Conservation (phyloP, 2,329 filamentous ascomycete species). For the Colletotrichum graminicola region DNA sequence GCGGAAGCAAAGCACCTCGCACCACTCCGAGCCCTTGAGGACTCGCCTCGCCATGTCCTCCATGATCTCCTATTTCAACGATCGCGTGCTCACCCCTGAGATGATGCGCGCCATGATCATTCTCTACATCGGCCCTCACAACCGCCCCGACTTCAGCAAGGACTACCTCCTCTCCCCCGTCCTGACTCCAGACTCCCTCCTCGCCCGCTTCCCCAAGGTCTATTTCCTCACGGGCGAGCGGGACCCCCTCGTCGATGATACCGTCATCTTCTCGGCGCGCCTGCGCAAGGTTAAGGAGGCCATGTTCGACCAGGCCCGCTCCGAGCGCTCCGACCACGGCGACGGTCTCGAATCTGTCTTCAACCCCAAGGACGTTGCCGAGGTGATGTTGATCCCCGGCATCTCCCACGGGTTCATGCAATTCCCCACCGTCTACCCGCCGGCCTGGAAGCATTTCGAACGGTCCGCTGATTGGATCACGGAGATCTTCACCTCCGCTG, state of each 20-base stretch:
- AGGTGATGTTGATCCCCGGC: slow-evolving; percentile 87
- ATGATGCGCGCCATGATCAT: slow-evolving; percentile 99
- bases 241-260: slow-evolving; percentile 96
- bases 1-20: slow-evolving; percentile 54
- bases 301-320: slow-evolving; percentile 49
- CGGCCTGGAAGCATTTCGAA: slow-evolving; percentile 89
- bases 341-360: slow-evolving; percentile 65
- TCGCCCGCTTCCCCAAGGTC: slow-evolving; percentile 91
- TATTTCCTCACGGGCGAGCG: slow-evolving; percentile 96
- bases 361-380: slow-evolving; percentile 79
- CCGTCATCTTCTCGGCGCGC: slow-evolving; percentile 92
- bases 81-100: slow-evolving; percentile 92
- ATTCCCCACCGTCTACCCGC: slow-evolving; percentile 88
- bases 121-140: slow-evolving; percentile 93
- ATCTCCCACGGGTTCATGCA: slow-evolving; percentile 95
- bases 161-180: slow-evolving; percentile 93
- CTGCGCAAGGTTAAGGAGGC: slow-evolving; percentile 82
- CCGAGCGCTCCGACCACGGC: slow-evolving; percentile 53
- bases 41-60: slow-evolving; percentile 94
- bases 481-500: slow-evolving; percentile 74
- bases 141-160: slow-evolving; percentile 90
- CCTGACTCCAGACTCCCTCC: slow-evolving; percentile 84
- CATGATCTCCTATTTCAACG: slow-evolving; percentile 99
- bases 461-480: slow-evolving; percentile 85
- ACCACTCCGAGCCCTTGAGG: slow-evolving; percentile 71